Evolutionary conservation across 768 basidiomycete genomes (phyloP).

Genomic region (Podaxis sp.): DNA sequence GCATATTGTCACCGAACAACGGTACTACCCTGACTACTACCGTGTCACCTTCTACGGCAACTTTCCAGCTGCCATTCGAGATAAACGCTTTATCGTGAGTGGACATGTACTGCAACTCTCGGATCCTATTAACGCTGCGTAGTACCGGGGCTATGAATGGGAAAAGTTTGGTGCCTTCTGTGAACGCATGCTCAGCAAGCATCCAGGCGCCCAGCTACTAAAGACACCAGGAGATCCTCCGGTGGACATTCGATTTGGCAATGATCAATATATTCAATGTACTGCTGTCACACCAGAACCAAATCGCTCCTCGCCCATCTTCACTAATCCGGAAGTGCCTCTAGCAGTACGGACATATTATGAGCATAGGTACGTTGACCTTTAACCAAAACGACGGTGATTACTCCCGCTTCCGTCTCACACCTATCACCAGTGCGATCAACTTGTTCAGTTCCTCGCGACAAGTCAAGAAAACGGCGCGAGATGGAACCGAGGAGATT

Average conservation of each 20-base stretch:
- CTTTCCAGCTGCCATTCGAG: conserved; percentile 80
- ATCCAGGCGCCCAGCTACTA: conserved; percentile 79
- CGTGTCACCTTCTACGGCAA: conserved; percentile 91
- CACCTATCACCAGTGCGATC: conserved; percentile 57
- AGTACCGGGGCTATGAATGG: conserved; percentile 96
- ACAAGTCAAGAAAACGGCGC: conserved; percentile 58
- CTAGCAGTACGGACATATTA: conserved; percentile 80
- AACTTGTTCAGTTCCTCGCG: conserved; percentile 79
- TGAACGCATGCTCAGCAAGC: conserved; percentile 89
- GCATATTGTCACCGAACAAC: conserved; percentile 78
- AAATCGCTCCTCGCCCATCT: conserved; percentile 71
- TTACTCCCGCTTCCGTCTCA: background rate
- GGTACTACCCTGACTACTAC: conserved; percentile 92
- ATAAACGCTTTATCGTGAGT: conserved; percentile 88
- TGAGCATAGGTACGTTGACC: conserved; percentile 66
- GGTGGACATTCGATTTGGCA: conserved; percentile 76
- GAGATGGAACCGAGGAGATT: conserved; percentile 67
- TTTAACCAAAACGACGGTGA: background rate
- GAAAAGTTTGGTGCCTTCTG: conserved; percentile 90
- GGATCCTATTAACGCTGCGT: conserved; percentile 12
- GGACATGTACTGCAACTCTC: background rate
- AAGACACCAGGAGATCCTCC: conserved; percentile 74
- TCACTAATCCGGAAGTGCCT: conserved; percentile 83
- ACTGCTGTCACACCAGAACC: conserved; percentile 85
- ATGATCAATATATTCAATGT: conserved; percentile 86